Evolutionary conservation across 805 yeast genomes (phyloP), one percentile per base, ranked within the genome.

Genomic region (Yamadazyma sp.): DNA sequence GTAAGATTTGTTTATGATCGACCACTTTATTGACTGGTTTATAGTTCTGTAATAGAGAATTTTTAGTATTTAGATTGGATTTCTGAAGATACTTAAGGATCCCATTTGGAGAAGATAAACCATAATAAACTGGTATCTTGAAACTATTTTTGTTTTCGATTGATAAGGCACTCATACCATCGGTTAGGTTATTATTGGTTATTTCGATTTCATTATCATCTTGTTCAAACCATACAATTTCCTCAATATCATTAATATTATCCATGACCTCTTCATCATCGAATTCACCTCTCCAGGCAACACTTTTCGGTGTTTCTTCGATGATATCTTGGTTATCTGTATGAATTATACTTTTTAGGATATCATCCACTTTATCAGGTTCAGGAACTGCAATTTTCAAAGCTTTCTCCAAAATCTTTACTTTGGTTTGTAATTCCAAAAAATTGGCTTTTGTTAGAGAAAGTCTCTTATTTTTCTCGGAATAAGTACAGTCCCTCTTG

Each of bases 131-230:
- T 14, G 35, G 41, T 5, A 29, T 23, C 19, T 22, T 23, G 10
- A 16, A 15, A 11, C 5, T 28, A 15, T 22, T 23, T 7, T 18
- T 23, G 9, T 29, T 30, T 12, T 28, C 47, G 17, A 36, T 35
- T 6, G 40, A 28, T 19, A 41, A 23, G 1, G 45, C 45, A 22
- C 48, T 30, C 45, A 40, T 41, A 10, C 48, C 43, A 25, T 41
- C 45, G 8, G 34, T 23, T 10, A 22, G 23, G 19, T 19, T n/a
- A n/a, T n/a, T n/a, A n/a, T n/a, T n/a, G n/a, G n/a, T n/a, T n/a
- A n/a, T 21, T 8, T 21, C 23, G 10, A 21, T 21, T 21, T 21
- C 23, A 21, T n/a, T n/a, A n/a, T n/a, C n/a, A n/a, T n/a, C 8
- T 21, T 21, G 23, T 8, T 21, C 23, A 11, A 21, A 8, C 8